Evolutionary conservation across 2,329 filamentous ascomycete species (phyloP), one percentile per base, ranked within the genome.

Genomic region (Ampelomyces quisqualis): DNA sequence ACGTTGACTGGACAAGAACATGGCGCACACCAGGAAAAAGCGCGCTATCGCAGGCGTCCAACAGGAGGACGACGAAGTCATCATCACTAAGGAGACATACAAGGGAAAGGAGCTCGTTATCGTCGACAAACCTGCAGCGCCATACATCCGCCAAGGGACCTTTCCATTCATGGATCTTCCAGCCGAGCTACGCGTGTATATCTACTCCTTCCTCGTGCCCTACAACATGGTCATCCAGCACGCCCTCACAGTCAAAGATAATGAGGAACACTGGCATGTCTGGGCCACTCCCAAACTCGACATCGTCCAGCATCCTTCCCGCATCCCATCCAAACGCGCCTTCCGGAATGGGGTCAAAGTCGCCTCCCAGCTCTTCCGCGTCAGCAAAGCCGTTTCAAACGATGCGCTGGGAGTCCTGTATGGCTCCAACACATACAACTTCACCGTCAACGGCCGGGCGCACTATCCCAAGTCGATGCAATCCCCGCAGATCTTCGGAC

Each of bases 401-500:
- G 56, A 31, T 23, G 21, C 23, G 9, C 23, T 27, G 57, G 55
- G 46, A 5, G 37, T 61, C 17, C 22, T 60, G 1, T 59, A 58
- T 30, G 47, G 51, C 11, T 28, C 42, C 2, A 62, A 62, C 34
- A 53, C 43, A 5, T 62, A 52, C 37, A 26, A 14, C 3, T 55
- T 60, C 39, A 34, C 15, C 13, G 34, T 58, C 3, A 38, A 53
- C 26, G 35, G 46, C 24, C 2, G 18, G 2, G 3, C 35, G 1
- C 40, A 51, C 23, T 18, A 23, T 8, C 45, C 46, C 5, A 34
- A 18, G 1, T 58, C 55, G 1, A 35, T 55, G 7, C 38, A 35
- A 6, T 51, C 51, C 1, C 51, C 55, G 1, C 15, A 35, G 21
- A 48, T 57, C 27, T 58, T 58, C 18, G 58, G 53, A 2, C 34